These are phyloP conservation scores for Dictyostelium discoideum DNA, from an alignment of 78 protist species.

Conservation along the genomic window dicty_2.7 NC_007090.3:3122001-3122500, in stretches of 20 bases:
- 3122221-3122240: neutral
- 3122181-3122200: slow-evolving; percentile 18
- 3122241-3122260: neutral
- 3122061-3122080: slow-evolving; percentile 29
- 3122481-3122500: neutral
- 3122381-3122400: neutral
- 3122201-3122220: neutral
- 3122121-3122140: neutral
- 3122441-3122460: neutral
- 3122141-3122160: slow-evolving; percentile 11
- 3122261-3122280: neutral
- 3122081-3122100: neutral
- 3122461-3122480: neutral
- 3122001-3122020: slow-evolving; percentile 72
- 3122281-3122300: neutral
- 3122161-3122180: slow-evolving; percentile 56
- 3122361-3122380: neutral
- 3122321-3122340: slow-evolving; percentile 7
- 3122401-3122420: neutral
- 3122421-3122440: neutral
- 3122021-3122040: slow-evolving; percentile 46
- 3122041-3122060: slow-evolving; percentile 20
- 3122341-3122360: neutral
- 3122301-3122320: slow-evolving; percentile 25
- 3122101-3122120: neutral